These are phyloP conservation scores for Thuidium tamariscinum DNA, from an alignment of 225 moss, liverwort and hornwort genomes.

Conservation along the genomic window DNA sequence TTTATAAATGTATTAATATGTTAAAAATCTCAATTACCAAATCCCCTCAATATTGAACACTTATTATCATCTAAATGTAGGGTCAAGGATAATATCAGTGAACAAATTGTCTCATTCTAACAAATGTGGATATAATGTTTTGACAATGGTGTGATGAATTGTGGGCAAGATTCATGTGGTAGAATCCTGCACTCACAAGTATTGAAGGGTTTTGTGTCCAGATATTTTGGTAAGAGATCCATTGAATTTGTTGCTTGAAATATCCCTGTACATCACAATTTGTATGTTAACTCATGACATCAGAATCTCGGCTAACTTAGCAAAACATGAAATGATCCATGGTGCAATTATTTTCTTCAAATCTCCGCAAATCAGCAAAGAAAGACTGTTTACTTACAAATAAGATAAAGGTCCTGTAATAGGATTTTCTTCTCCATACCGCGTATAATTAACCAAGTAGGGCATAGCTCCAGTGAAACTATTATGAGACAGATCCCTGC, in stretches of 20 bases:
- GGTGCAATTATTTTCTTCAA: neutral
- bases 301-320: neutral
- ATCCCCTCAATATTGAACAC: too few species aligned
- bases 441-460: neutral
- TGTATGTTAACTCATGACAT: neutral
- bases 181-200: neutral
- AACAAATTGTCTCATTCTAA: too few species aligned
- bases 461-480: neutral
- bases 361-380: neutral
- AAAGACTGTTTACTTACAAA: neutral
- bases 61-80: too few species aligned
- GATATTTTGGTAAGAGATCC: neutral
- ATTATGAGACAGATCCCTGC: conserved; percentile 6
- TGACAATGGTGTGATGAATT: neutral
- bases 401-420: neutral
- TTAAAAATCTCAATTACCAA: too few species aligned
- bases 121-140: neutral
- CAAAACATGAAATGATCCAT: neutral
- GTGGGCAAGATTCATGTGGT: neutral
- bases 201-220: neutral
- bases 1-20: too few species aligned
- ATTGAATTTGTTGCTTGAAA: neutral
- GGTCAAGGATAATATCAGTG: too few species aligned
- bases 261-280: neutral
- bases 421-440: accelerated